These are phyloP conservation scores for Calonectria pseudoturangicola DNA, from an alignment of 2,329 filamentous ascomycete species.

Conservation along the genomic window DNA sequence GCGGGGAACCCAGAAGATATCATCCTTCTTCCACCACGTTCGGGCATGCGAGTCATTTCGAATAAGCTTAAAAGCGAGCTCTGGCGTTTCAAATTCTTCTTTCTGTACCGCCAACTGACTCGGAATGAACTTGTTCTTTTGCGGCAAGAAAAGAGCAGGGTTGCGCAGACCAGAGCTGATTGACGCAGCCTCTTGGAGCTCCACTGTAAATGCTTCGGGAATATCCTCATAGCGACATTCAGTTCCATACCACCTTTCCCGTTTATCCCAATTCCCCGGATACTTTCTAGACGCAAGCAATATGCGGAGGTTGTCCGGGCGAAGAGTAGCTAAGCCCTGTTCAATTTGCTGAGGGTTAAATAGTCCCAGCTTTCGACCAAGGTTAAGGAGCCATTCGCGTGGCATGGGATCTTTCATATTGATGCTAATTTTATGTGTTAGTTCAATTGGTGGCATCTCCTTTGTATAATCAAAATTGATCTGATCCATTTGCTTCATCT, in stretches of 20 bases:
- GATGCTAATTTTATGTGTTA: slow-evolving; percentile 89
- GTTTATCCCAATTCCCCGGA: slow-evolving; percentile 88
- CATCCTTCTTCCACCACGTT: slow-evolving; percentile 98
- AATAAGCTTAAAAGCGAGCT: slow-evolving; percentile 85
- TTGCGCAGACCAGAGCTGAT: slow-evolving; percentile 76
- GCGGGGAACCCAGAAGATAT: slow-evolving; percentile 98
- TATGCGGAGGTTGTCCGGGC: slow-evolving; percentile 92
- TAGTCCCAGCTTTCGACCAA: slow-evolving; percentile 82
- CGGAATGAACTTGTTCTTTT: slow-evolving; percentile 96
- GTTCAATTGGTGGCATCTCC: slow-evolving; percentile 91
- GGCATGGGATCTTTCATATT: slow-evolving; percentile 95
- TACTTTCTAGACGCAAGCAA: slow-evolving; percentile 87
- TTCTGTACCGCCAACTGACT: slow-evolving; percentile 90
- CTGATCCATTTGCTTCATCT: slow-evolving; percentile 91
- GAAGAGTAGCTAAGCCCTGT: slow-evolving; percentile 82
- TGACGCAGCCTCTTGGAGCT: slow-evolving; percentile 79
- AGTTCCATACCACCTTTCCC: slow-evolving; percentile 98
- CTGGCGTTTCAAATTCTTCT: slow-evolving; percentile 86
- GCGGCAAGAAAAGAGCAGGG: slow-evolving; percentile 86
- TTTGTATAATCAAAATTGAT: slow-evolving; percentile 97
- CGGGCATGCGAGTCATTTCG: slow-evolving; percentile 87
- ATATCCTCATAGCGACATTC: slow-evolving; percentile 92
- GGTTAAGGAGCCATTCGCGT: slow-evolving; percentile 90
- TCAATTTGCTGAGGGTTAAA: slow-evolving; percentile 88
- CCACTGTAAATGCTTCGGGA: slow-evolving; percentile 81